Base-by-base conservation (phyloP, 495 filamentous ascomycete species). In the Cryomyces minteri region DNA sequence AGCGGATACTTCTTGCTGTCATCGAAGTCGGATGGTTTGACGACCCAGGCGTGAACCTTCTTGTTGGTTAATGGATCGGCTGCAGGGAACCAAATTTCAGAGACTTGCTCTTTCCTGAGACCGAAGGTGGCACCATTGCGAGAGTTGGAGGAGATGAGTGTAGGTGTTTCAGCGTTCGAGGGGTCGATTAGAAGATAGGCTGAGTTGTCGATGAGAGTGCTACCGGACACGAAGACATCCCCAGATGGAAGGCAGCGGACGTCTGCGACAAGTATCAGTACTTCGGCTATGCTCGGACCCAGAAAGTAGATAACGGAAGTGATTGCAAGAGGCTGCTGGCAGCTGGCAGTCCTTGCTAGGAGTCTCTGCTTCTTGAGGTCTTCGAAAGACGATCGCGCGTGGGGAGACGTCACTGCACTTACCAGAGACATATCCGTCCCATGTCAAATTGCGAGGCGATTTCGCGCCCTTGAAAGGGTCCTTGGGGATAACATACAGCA, bases 81-180 rank as follows among this genome's bases (percentile, higher is more conserved):
- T 10, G 60, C 59, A 18, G 52, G 53, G 46, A 54, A 62, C 46
- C 53, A 54, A 32, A 63, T 63, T 45, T 70, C 66, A 11, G 55
- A 58, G 32, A 73, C 48, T 62, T 56, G 67, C 39, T 51, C 61
- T 54, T 31, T 62, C 47, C 39, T 45, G 49, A 68, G 48, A 48
- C 82, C 82, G 42, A 92, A 81, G 38, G 74, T 63, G 39, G 69
- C 65, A 28, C 86, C 84, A n/a, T 71, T 67, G 39, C 74, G 76
- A 7, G 77, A 72, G 50, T 68, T 73, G 0, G 84, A 88, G 3
- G 57, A 62, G 9, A 62, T 45, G 12, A 55, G 44, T 33, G 32
- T 49, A 44, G 14, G 47, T 48, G 18, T 36, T 36, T 54, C n/a
- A 11, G 18, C 4, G 40, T n/a, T 30, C 10, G 42, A 34, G 10